Base-by-base conservation (phyloP, 2,329 filamentous ascomycete species). In the Trichophyton simii region DNA sequence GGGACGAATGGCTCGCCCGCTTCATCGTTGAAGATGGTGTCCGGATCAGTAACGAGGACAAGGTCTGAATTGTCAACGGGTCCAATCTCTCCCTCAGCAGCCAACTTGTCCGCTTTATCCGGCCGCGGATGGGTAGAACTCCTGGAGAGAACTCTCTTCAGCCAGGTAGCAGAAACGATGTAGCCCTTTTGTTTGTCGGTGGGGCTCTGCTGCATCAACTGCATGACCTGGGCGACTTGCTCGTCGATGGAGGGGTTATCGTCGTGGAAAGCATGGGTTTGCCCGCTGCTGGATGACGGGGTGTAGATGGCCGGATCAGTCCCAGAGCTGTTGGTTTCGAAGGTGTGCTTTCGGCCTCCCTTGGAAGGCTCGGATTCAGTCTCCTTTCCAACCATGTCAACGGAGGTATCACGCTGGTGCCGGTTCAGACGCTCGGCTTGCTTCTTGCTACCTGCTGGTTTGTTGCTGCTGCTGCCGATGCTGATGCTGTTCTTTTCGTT, bases 61-160 rank as follows among this genome's bases (percentile, higher is more conserved):
- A 96, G 85, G 69, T 91, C 87, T 0, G 87, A 85, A 70, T 96
- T 96, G 77, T 96, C 90, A 36, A 97, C 82, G 0, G 89, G 88
- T 1, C 91, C 91, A 61, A 94, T 81, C 3, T 83, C 81, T 5
- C 82, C 83, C 62, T 86, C 81, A 9, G 79, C 71, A 8, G 81
- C 80, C n/a, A 79, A 76, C 64, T 88, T 87, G 63, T 80, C 77
- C 44, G 75, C 77, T 59, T 82, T 80, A 64, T 80, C 78, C 20
- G 78, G 79, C 59, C 80, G 75, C 62, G 82, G 80, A 15, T 78
- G 73, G n/a, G 83, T 81, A 7, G 82, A 79, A 57, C 82, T 83
- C 61, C 88, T 79, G 25, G 87, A 82, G 63, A 87, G 78, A 2
- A 94, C 89, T 63, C 84, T 83, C 61, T 82, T 80, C 38, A 96